phyloP scores from a whole-genome alignment of 768 basidiomycete genomes.

The Termitomyces sp. region DNA sequence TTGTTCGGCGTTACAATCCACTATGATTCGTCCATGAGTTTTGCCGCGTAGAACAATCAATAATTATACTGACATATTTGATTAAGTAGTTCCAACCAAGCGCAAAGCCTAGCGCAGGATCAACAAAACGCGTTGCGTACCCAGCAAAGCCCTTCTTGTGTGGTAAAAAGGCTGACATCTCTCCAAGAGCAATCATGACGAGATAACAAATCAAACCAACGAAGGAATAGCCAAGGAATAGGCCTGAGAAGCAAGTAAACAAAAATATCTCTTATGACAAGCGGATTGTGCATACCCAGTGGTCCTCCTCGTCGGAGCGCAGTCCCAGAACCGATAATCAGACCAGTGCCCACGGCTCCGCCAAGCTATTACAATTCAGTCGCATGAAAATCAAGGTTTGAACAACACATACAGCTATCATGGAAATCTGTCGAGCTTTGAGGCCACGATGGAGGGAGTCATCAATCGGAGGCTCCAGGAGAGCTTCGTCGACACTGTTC shows the following conservation, averaged over 20 bases:
- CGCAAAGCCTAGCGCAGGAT: slow-evolving; percentile 67
- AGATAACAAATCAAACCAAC: slow-evolving; percentile 57
- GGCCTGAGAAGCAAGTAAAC: slow-evolving; percentile 10
- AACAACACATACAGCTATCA: slow-evolving; percentile 42
- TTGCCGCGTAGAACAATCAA: not conserved
- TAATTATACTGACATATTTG: slow-evolving; percentile 40
- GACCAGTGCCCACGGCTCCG: slow-evolving; percentile 50
- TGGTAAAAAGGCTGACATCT: slow-evolving; percentile 50
- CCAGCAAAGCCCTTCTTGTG: slow-evolving; percentile 61
- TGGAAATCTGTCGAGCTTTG: slow-evolving; percentile 50
- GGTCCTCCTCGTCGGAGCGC: slow-evolving; percentile 55
- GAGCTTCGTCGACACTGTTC: slow-evolving; percentile 22
- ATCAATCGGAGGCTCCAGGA: slow-evolving; percentile 30
- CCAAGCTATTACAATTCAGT: slow-evolving; percentile 30
- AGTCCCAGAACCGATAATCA: slow-evolving; percentile 58
- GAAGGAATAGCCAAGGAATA: slow-evolving; percentile 38
- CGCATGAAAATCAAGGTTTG: not conserved
- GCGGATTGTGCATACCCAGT: slow-evolving; percentile 29
- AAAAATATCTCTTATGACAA: not conserved
- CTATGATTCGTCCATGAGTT: slow-evolving; percentile 21
- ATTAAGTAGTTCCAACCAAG: slow-evolving; percentile 62
- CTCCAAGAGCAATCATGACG: slow-evolving; percentile 53
- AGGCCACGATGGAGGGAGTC: slow-evolving; percentile 44
- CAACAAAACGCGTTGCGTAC: slow-evolving; percentile 62
- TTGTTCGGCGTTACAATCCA: slow-evolving; percentile 65